Evolutionary conservation across 1,284 basidiomycete species (phyloP), one percentile per base, ranked within the genome.

Genomic region (Kalmanozyma brasiliensis): DNA sequence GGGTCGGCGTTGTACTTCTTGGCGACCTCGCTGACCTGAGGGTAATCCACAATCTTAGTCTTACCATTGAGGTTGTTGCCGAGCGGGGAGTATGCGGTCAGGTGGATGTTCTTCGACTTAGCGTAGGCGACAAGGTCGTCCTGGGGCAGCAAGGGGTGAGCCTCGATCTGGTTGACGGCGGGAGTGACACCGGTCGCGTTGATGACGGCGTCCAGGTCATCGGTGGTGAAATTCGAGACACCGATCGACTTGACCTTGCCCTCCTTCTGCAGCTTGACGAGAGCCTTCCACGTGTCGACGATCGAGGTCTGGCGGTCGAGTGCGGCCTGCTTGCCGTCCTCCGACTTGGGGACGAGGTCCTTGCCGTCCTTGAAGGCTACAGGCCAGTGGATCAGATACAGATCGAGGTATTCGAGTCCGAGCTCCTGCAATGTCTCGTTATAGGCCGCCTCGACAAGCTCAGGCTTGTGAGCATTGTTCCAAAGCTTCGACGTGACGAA

Each of bases 331-430:
- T 63, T 57, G 34, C 87, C 84, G 30, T 84, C 85, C 26, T 82
- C 77, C 26, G 85, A 76, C 70, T 87, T 84, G 32, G 82, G 90
- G 72, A 85, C 82, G 40, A 90, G 84, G 8, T 69, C 76, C 26
- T 46, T 34, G 16, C 62, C 60, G 9, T 48, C 41, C 8, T 58
- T 41, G 56, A 83, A 78, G 0, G 82, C 63, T 33, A 91, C 88
- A 1, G 93, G 92, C 92, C 92, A 95, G 85, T 94, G 92, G 61
- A 94, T 85, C 43, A 93, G 89, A 90, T 74, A 46, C 36, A 84
- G 71, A 57, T 84, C 83, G 34, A 84, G 73, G 74, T 84, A 84
- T 44, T 77, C 73, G 24, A 83, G 63, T 20, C 77, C 76, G 13
- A 84, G 78, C 67, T 83, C 77, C 52, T 80, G 57, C n/a, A 84